phyloP scores from a whole-genome alignment of 805 yeast species.

The Myxozyma neglecta region DNA sequence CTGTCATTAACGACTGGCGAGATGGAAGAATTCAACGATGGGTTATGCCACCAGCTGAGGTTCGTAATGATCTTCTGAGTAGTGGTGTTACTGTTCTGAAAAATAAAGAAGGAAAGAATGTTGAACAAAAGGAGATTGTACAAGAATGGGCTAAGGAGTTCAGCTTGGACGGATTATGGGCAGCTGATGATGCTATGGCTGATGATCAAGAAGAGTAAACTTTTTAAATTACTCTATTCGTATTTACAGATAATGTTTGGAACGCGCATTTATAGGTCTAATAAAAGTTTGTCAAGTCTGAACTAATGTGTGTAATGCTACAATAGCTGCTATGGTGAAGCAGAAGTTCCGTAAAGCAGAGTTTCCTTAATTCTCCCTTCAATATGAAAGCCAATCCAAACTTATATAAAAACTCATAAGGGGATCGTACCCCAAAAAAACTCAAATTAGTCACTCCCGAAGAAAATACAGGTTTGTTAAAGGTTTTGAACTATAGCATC shows the following conservation, averaged over 20 bases:
- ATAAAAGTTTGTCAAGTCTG: background rate
- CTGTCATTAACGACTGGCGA: constrained; percentile 91
- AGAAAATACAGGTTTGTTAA: background rate
- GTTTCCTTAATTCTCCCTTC: background rate
- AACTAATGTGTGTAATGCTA: too few species aligned
- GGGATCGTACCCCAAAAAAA: background rate
- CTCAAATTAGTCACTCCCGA: background rate
- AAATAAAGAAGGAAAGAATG: constrained; percentile 47
- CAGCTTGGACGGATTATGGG: constrained; percentile 63
- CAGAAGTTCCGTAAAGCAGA: too few species aligned
- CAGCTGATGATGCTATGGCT: constrained; percentile 8
- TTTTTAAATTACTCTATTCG: background rate
- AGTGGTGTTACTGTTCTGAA: constrained; percentile 47
- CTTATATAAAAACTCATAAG: background rate
- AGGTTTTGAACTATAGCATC: background rate
- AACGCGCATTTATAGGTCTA: background rate
- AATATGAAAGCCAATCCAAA: background rate
- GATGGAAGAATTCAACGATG: constrained; percentile 93
- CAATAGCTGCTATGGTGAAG: too few species aligned
- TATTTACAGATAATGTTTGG: too few species aligned
- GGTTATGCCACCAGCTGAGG: constrained; percentile 55
- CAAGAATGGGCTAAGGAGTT: constrained; percentile 89
- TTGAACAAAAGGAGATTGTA: constrained; percentile 77
- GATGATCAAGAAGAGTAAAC: constrained; percentile 7
- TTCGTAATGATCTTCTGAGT: constrained; percentile 19